Evolutionary conservation across 1,284 basidiomycete genomes (phyloP).

Genomic region (Phylloboletellus chloephorus): DNA sequence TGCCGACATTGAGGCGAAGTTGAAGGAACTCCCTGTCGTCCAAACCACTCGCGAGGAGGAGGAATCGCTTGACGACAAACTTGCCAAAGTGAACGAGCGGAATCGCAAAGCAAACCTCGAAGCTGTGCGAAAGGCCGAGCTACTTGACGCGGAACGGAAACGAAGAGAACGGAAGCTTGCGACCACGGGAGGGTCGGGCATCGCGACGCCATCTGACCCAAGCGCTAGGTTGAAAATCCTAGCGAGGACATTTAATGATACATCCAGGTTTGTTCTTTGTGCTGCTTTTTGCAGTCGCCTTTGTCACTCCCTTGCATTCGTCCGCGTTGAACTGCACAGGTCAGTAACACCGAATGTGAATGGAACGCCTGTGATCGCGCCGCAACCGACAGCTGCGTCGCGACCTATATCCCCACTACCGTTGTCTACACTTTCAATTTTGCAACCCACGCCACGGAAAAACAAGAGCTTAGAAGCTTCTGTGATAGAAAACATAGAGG

Average conservation of each 20-base stretch:
- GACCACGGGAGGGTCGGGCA: slow-evolving; percentile 38
- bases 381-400: slow-evolving; percentile 22
- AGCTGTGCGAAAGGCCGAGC: slow-evolving; percentile 71
- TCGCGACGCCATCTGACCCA: slow-evolving; percentile 49
- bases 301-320: slow-evolving; percentile 4
- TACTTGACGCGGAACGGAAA: slow-evolving; percentile 59
- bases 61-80: slow-evolving; percentile 44
- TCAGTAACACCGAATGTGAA: slow-evolving; percentile 45
- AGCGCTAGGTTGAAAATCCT: slow-evolving; percentile 58
- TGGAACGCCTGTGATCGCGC: slow-evolving; percentile 28
- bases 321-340: slow-evolving; percentile 29
- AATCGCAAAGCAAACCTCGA: slow-evolving; percentile 81
- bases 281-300: slow-evolving; percentile 11
- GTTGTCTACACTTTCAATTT: slow-evolving; percentile 24
- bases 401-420: slow-evolving; percentile 43
- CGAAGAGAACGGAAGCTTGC: slow-evolving; percentile 58
- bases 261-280: slow-evolving; percentile 43
- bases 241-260: slow-evolving; percentile 46
- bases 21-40: slow-evolving; percentile 45
- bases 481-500: slow-evolving; percentile 62
- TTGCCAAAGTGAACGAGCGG: slow-evolving; percentile 82
- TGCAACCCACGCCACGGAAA: slow-evolving; percentile 23
- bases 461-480: slow-evolving; percentile 50
- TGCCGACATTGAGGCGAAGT: slow-evolving; percentile 52
- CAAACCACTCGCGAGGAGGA: slow-evolving; percentile 34